Base-by-base conservation (phyloP, 2,329 filamentous ascomycete species). In the Tolypocladium tundrense region DNA sequence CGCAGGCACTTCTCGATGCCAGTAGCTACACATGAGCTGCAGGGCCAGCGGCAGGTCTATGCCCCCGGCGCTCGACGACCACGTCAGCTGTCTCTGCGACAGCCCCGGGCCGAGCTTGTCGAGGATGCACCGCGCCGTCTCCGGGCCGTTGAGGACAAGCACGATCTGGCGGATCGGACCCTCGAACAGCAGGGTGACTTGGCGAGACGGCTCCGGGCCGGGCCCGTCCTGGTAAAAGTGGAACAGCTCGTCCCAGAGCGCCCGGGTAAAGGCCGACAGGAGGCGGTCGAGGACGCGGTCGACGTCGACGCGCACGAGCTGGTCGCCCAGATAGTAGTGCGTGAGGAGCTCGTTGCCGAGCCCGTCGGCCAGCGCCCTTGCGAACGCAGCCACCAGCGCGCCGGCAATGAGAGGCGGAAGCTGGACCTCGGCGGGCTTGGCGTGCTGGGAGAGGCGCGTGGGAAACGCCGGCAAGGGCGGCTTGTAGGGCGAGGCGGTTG, bases 101-200 rank as follows among this genome's bases (percentile, higher is more conserved):
- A 73, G 64, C 0, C 72, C 70, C 0, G 72, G 72, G 0, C 66
- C 72, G 2, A 73, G 64, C 13, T 66, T 70, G 19, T 73, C 69
- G 9, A 74, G 65, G 1, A 74, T 55, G 45, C 70, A 73, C 33
- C 61, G 63, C 6, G 72, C 63, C 19, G 69, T 67, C 59, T 74
- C 72, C 6, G 72, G 72, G 1, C 72, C 68, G 52, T 71, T 70
- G 41, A 74, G 67, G 16, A 73, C 66, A 8, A 74, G 63, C 13
- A 73, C 60, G n/a, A 73, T 62, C 56, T 73, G 72, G 14, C 69
- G 68, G n/a, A 73, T 63, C 7, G 72, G 72, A 0, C 72, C 72
- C 41, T 73, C 69, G 14, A 74, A 74, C 3, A 74, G 60, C 6
- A 70, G 65, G 27, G 63, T 63, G 48, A 73, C 66, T 53, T 73